These are phyloP conservation scores for Phaeoacremonium minimum DNA, from an alignment of 2,329 filamentous ascomycete species.

Conservation along the genomic window DNA sequence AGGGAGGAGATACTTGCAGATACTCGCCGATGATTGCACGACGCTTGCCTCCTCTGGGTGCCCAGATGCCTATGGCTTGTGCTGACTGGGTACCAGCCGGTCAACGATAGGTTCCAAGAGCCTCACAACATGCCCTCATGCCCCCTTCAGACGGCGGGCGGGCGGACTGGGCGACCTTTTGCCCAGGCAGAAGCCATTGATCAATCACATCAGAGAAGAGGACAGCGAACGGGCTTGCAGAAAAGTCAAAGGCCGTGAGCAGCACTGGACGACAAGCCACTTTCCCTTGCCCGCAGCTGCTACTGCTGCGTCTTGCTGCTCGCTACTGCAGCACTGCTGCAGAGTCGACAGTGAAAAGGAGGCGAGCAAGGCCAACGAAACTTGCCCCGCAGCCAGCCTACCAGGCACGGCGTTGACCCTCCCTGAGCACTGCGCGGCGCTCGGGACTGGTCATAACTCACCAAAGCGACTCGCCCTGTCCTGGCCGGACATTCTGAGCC, in stretches of 20 bases:
- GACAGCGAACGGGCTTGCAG: not conserved
- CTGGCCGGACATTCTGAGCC: not conserved
- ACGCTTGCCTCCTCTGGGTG: not conserved
- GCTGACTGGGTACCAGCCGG: slow-evolving; percentile 2
- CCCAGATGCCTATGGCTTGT: not conserved
- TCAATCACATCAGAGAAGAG: slow-evolving; percentile 7
- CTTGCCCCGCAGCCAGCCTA: not conserved
- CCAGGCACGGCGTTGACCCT: not conserved
- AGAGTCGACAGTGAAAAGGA: not conserved
- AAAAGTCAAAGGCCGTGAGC: slow-evolving; percentile 1
- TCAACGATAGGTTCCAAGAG: slow-evolving; percentile 1
- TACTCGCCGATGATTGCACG: slow-evolving; percentile 1
- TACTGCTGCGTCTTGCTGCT: no score
- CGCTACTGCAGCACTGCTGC: not conserved
- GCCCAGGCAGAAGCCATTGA: slow-evolving; percentile 6
- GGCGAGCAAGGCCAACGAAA: not conserved
- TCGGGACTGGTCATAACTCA: not conserved
- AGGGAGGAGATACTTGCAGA: slow-evolving; percentile 6
- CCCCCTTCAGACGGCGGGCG: no score
- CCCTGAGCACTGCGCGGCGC: not conserved
- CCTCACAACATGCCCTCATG: no score
- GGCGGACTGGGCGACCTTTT: slow-evolving; percentile 3
- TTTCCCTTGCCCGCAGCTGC: no score
- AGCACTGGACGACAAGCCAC: no score
- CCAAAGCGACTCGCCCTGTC: not conserved